These are phyloP conservation scores for Trametes cubensis DNA, from an alignment of 768 basidiomycete species.

Conservation along the genomic window DNA sequence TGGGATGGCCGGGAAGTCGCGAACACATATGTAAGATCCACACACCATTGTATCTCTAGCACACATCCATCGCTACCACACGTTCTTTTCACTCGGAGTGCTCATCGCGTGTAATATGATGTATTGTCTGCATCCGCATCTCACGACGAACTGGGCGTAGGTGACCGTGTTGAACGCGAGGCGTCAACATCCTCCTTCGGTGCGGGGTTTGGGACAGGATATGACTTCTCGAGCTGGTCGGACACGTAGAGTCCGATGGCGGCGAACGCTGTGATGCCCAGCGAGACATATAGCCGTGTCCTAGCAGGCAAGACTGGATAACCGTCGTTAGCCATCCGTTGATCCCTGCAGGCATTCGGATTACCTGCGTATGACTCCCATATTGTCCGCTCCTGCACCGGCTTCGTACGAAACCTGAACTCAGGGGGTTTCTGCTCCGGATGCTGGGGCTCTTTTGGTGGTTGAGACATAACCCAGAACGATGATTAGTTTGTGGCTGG, in stretches of 20 bases:
- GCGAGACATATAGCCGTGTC: slow-evolving; percentile 37
- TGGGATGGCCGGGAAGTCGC: not conserved
- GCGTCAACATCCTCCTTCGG: not conserved
- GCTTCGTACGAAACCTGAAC: slow-evolving; percentile 26
- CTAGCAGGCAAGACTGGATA: slow-evolving; percentile 36
- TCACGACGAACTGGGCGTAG: not conserved
- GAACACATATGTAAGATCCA: slow-evolving; percentile 17
- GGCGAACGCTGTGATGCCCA: slow-evolving; percentile 37
- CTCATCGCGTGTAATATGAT: not conserved
- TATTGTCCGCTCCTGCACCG: slow-evolving; percentile 28
- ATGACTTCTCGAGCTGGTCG: slow-evolving; percentile 33
- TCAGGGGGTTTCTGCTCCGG: slow-evolving; percentile 10
- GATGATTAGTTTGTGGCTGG: not conserved
- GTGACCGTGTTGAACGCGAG: not conserved
- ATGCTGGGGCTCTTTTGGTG: slow-evolving; percentile 13
- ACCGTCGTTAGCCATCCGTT: not conserved
- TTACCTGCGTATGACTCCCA: slow-evolving; percentile 34
- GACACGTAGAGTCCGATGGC: slow-evolving; percentile 35
- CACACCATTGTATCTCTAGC: slow-evolving; percentile 16
- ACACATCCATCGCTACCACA: slow-evolving; percentile 11
- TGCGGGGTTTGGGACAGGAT: slow-evolving; percentile 31
- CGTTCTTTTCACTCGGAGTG: not conserved
- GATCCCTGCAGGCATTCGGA: not conserved
- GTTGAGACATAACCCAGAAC: slow-evolving; percentile 2
- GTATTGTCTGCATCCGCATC: not conserved